Evolutionary conservation across 2,329 filamentous ascomycete species (phyloP).

Genomic region (Escovopsis sp.): DNA sequence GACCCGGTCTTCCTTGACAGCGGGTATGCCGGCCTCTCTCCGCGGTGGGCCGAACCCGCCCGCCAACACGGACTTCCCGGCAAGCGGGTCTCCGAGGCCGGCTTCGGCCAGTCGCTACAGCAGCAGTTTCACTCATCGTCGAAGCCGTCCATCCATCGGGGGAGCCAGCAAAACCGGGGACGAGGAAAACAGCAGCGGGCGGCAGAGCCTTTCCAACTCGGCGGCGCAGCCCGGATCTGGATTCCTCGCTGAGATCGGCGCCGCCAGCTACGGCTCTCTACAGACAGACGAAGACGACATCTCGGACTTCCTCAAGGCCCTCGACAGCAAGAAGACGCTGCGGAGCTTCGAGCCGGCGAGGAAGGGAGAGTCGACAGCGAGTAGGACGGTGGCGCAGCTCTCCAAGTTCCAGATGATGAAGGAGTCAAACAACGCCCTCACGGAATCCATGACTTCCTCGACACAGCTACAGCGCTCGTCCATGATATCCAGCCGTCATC

Average conservation of each 20-base stretch:
- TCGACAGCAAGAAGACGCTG: constrained; percentile 80
- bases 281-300: constrained; percentile 82
- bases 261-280: constrained; percentile 50
- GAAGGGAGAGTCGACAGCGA: constrained; percentile 54
- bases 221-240: constrained; percentile 62
- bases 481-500: constrained; percentile 50
- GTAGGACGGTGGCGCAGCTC: constrained; percentile 63
- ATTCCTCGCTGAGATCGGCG: constrained; percentile 55
- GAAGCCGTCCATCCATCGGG: constrained; percentile 62
- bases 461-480: constrained; percentile 72
- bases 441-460: constrained; percentile 87
- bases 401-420: constrained; percentile 78
- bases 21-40: constrained; percentile 60
- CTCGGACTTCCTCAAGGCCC: constrained; percentile 75
- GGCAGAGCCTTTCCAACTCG: constrained; percentile 59
- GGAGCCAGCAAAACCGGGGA: constrained; percentile 52
- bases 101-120: constrained; percentile 71
- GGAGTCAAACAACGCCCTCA: constrained; percentile 76
- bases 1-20: constrained; percentile 58
- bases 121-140: constrained; percentile 84
- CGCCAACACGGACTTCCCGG: constrained; percentile 46
- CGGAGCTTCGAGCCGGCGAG: constrained; percentile 59
- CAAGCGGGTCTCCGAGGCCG: constrained; percentile 65
- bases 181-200: constrained; percentile 68
- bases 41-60: constrained; percentile 42